Evolutionary conservation across 371 early-diverging fungal genomes (phyloP), one percentile per base, ranked within the genome.

Genomic region (Mortierella sp.): DNA sequence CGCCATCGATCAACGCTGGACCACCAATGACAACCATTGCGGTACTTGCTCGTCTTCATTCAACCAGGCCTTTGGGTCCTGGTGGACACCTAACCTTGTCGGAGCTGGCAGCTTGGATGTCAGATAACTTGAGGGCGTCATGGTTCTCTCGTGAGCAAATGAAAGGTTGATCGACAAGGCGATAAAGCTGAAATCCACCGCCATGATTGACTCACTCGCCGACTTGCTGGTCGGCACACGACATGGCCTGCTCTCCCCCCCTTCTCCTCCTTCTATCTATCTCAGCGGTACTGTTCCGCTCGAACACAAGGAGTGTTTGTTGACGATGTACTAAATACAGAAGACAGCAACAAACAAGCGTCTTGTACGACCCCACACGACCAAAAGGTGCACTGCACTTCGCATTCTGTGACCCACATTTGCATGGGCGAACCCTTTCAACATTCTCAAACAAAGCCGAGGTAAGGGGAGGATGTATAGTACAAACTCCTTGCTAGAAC

Each of bases 361-460:
- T 16, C 16, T 52, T 52, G 61, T 60, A 30, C 52, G 51, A 60
- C 61, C 52, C 61, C 61, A 60, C 61, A 52, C 61, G 61, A 60
- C 49, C 52, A 51, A 41, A 39, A 19, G 18, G 18, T 42, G 42
- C 42, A 42, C 42, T 42, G 42, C 42, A 42, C 3, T 12, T 18
- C 16, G 12, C 7, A 10, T 34, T 34, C 34, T 34, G 34, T 34
- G 34, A 34, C 2, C 49, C 49, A 49, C 5, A 2, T 49, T 21
- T 23, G 19, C 26, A 23, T 27, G 26, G 27, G 48, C 48, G 48
- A 48, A 48, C 48, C 48, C 18, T 42, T 42, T 42, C 42, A n/a
- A 9, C 42, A 42, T 18, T 42, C 42, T 16, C 42, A 42, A 42
- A 42, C 42, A 42, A 16, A 42, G 18, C 42, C 42, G 16, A 42